These are phyloP conservation scores for Wickerhamomyces alni DNA, from an alignment of 805 yeast species.

Conservation along the genomic window DNA sequence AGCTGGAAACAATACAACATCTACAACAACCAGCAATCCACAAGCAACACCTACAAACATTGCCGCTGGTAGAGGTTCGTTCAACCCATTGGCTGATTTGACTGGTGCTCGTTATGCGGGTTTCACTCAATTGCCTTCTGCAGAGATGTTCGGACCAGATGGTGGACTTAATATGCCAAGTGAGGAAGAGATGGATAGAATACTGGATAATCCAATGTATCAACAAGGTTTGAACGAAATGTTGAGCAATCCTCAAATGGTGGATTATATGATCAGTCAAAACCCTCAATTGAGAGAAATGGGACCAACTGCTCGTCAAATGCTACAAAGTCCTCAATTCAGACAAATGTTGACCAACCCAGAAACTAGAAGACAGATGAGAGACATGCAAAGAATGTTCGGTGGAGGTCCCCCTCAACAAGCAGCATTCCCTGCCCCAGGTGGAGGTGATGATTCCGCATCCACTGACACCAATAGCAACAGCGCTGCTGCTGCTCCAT, in stretches of 20 bases:
- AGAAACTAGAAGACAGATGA: conserved; percentile 73
- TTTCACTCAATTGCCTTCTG: conserved; percentile 77
- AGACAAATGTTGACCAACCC: conserved; percentile 81
- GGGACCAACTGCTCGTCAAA: conserved; percentile 86
- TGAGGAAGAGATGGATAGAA: conserved; percentile 64
- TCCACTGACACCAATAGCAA: conserved; percentile 8
- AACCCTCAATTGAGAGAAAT: conserved; percentile 78
- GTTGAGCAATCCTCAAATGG: conserved; percentile 83
- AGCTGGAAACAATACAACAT: conserved; percentile 32
- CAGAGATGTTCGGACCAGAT: conserved; percentile 89
- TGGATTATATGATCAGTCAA: conserved; percentile 73
- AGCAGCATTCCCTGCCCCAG: conserved; percentile 46
- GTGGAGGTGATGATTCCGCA: conserved; percentile 22
- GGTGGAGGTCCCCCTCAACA: conserved; percentile 28
- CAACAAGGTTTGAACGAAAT: conserved; percentile 78
- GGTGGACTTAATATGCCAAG: conserved; percentile 76
- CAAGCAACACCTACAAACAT: conserved; percentile 62
- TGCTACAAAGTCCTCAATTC: conserved; percentile 79
- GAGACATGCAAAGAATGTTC: conserved; percentile 59
- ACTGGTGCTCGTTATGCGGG: conserved; percentile 98
- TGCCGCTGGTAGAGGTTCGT: conserved; percentile 83
- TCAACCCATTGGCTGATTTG: conserved; percentile 85
- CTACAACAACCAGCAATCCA: conserved; percentile 26
- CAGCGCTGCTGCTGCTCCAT: conserved; percentile 17
- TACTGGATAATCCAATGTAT: conserved; percentile 78